A percentile compares a stretch with the other conserved stretches of the same genome.
These are phyloP conservation scores for Geotrichum candidum DNA, from an alignment of 1,139 yeast genomes.

Conservation along the genomic window DNA sequence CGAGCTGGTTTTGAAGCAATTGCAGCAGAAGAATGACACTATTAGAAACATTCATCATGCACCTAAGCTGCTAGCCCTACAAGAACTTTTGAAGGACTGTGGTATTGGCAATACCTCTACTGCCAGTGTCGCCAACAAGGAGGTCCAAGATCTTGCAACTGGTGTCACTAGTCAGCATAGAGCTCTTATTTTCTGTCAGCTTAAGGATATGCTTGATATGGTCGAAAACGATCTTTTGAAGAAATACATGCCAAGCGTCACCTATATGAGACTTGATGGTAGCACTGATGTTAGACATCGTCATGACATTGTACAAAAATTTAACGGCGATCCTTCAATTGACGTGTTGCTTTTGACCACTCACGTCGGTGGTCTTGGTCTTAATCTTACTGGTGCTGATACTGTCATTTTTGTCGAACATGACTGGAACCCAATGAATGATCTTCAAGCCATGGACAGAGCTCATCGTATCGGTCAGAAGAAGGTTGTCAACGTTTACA, in stretches of 20 bases:
- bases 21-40: slow-evolving; percentile 54
- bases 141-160: slow-evolving; percentile 41
- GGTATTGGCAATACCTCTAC: slow-evolving; percentile 65
- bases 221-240: slow-evolving; percentile 84
- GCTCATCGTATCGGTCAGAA: slow-evolving; percentile 98
- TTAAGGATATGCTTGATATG: slow-evolving; percentile 96
- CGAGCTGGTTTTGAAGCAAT: slow-evolving; percentile 53
- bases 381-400: slow-evolving; percentile 96
- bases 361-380: slow-evolving; percentile 96
- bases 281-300: slow-evolving; percentile 89
- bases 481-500: slow-evolving; percentile 91
- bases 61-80: slow-evolving; percentile 81
- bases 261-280: slow-evolving; percentile 94
- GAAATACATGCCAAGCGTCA: slow-evolving; percentile 82
- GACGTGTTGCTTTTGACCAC: slow-evolving; percentile 89
- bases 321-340: slow-evolving; percentile 94
- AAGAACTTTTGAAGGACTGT: slow-evolving; percentile 79
- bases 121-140: slow-evolving; percentile 12
- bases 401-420: slow-evolving; percentile 98
- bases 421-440: slow-evolving; percentile 99
- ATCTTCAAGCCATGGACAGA: slow-evolving; percentile 98
- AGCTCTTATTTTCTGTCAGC: slow-evolving; percentile 90
- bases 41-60: slow-evolving; percentile 76
- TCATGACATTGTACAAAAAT: slow-evolving; percentile 84
- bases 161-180: slow-evolving; percentile 93